Base-by-base conservation (phyloP, 2,329 filamentous ascomycete genomes). In the Fusarium burgessii region DNA sequence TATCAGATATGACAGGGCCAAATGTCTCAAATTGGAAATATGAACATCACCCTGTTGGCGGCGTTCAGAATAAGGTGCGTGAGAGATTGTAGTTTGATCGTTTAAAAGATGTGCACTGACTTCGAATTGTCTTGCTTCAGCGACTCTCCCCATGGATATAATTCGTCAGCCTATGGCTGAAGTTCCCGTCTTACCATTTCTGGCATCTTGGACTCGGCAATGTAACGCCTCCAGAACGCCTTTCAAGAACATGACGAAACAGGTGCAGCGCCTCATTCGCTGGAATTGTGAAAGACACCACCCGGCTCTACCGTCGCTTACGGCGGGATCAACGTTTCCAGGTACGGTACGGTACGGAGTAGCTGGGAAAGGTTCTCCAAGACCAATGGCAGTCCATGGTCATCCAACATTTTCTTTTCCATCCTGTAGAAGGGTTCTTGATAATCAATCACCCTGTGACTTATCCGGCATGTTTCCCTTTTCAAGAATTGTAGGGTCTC, bases 241-340 rank as follows among this genome's bases (percentile, higher is more conserved):
- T 68, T 67, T 69, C 46, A 61, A 58, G 35, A 62, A 66, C 59
- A 73, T 75, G 73, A 74, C 70, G 62, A 65, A 68, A 64, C 55
- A 63, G 51, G 45, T 70, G 56, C 60, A 49, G 66, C 54, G 43
- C 57, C 57, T 58, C 45, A 60, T 46, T 66, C 38, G 43, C 50
- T 65, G 38, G 41, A 55, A 49, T 66, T 63, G 35, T 50, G 25
- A 33, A 47, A 29, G 47, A 47, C 56, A 62, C 33, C 49, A 55
- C 36, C 45, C 36, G 41, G 36, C 46, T 32, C 45, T 61, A 73
- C 72, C 59, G 70, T 76, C 74, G 74, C 74, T 76, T 76, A 76
- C 74, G 70, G 74, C 74, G 74, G 74, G 40, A 71, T 43, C 68
- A 55, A 62, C 57, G 63, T 72, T 73, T 72, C 58, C 61, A 58